These are phyloP conservation scores for Suillus fuscotomentosus DNA, from an alignment of 768 basidiomycete genomes.

Conservation along the genomic window DNA sequence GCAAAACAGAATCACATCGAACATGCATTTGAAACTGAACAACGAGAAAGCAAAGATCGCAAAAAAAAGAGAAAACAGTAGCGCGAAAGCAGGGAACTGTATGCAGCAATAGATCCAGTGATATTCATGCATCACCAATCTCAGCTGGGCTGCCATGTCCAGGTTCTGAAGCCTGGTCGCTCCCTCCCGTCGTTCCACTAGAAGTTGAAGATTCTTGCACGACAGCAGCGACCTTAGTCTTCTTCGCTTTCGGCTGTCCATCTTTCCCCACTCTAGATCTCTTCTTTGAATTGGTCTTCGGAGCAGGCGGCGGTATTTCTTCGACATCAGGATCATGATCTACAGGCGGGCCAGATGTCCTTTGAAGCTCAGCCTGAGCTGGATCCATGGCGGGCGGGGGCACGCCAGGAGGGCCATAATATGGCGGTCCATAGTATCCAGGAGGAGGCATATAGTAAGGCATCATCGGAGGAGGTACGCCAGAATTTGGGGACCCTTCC, in stretches of 20 bases:
- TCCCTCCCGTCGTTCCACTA: conserved; percentile 25
- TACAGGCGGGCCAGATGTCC: conserved; percentile 19
- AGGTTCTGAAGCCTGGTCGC: conserved; percentile 25
- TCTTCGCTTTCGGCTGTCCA: conserved; percentile 30
- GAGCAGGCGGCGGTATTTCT: conserved; percentile 17
- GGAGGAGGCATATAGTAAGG: conserved; percentile 39
- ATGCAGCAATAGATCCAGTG: conserved; percentile 9
- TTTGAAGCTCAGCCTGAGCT: conserved; percentile 18
- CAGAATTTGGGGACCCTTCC: conserved; percentile 32
- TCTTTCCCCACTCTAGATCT: conserved; percentile 29
- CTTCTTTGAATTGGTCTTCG: conserved; percentile 25
- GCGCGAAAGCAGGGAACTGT: conserved; percentile 6
- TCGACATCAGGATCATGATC: conserved; percentile 10
- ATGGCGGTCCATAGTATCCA: conserved; percentile 35
- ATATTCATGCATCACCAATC: conserved; percentile 20
- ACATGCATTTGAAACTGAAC: conserved; percentile 17
- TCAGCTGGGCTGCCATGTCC: conserved; percentile 24
- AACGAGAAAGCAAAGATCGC: background rate
- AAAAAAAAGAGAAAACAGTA: conserved; percentile 6
- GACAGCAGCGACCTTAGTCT: conserved; percentile 21
- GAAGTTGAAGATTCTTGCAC: conserved; percentile 18
- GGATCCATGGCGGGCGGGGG: conserved; percentile 32
- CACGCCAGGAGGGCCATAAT: conserved; percentile 28
- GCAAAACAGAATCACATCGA: conserved; percentile 21
- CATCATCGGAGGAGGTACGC: conserved; percentile 28